A percentile compares a stretch with the other conserved stretches of the same genome.
Evolutionary conservation across 1,139 yeast species (phyloP).

Genomic region (Candida sp.): DNA sequence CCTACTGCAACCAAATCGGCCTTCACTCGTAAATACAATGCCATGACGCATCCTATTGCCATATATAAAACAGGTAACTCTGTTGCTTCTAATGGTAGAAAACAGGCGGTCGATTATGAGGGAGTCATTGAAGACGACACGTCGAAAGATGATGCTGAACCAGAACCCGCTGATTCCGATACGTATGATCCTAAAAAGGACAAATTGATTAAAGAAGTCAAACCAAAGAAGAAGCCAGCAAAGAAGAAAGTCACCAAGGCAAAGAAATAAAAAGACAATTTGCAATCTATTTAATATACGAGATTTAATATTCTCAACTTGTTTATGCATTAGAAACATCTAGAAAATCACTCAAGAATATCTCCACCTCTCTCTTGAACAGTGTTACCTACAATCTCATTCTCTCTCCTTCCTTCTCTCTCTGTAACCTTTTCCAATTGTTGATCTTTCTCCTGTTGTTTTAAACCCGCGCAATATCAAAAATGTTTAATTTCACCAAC

Average conservation of each 20-base stretch:
- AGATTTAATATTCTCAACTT: too few relatives aligned
- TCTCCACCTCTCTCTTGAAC: too few relatives aligned
- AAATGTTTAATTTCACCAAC: neutral
- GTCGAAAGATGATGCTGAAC: slow-evolving; percentile 28
- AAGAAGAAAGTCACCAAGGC: slow-evolving; percentile 11
- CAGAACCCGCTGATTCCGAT: slow-evolving; percentile 21
- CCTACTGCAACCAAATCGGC: slow-evolving; percentile 76
- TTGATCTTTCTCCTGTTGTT: neutral
- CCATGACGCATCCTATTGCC: slow-evolving; percentile 77
- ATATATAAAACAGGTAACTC: slow-evolving; percentile 70
- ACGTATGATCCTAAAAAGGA: slow-evolving; percentile 39
- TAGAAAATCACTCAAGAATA: too few relatives aligned
- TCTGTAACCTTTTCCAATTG: too few relatives aligned
- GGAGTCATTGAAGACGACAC: slow-evolving; percentile 67
- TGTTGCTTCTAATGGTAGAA: slow-evolving; percentile 32
- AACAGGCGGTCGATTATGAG: slow-evolving; percentile 48
- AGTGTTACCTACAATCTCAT: neutral
- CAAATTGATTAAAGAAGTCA: slow-evolving; percentile 41
- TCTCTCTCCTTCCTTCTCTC: neutral
- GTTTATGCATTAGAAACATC: too few relatives aligned
- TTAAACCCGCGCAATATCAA: neutral
- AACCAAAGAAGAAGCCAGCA: slow-evolving; percentile 16
- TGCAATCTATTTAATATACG: neutral
- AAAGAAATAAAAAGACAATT: neutral
- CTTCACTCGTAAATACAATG: slow-evolving; percentile 82